phyloP scores from a whole-genome alignment of 106 monocot species.

The Gastrodia elata region DNA sequence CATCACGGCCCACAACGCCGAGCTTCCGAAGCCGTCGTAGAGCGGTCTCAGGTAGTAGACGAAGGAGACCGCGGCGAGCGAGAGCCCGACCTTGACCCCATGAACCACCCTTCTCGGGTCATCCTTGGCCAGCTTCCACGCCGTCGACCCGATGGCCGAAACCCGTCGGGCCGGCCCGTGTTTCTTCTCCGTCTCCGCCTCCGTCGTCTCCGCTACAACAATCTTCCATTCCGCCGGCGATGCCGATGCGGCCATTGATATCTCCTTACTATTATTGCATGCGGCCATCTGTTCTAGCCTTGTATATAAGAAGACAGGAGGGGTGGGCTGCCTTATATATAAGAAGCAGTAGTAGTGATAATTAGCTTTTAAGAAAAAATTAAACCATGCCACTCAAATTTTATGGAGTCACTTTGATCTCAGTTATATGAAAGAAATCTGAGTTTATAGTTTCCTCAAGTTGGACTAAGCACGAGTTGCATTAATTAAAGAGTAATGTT shows the following conservation, averaged over 20 bases:
- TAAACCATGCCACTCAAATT: no score
- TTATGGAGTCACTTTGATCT: no score
- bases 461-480: no score
- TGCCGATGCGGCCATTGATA: not conserved
- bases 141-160: slow-evolving; percentile 10
- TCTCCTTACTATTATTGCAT: not conserved
- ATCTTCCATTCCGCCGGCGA: slow-evolving; percentile 22
- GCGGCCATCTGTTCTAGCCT: not conserved
- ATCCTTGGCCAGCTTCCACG: slow-evolving; percentile 25
- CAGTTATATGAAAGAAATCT: no score
- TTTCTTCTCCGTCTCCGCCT: slow-evolving; percentile 8
- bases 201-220: slow-evolving; percentile 17
- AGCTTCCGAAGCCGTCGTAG: slow-evolving; percentile 49
- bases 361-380: no score
- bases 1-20: slow-evolving; percentile 65
- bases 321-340: no score
- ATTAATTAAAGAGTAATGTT: no score
- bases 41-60: slow-evolving; percentile 52
- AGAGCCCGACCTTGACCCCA: slow-evolving; percentile 42
- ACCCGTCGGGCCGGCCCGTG: not conserved
- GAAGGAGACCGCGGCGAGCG: slow-evolving; percentile 43
- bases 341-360: no score
- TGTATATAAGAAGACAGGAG: no score
- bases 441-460: no score
- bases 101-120: slow-evolving; percentile 48